Percentiles rank a stretch among this genome's conserved stretches.
Evolutionary conservation across 441 rosid species (phyloP).

Genomic region (Pelargonium cotyledonis): DNA sequence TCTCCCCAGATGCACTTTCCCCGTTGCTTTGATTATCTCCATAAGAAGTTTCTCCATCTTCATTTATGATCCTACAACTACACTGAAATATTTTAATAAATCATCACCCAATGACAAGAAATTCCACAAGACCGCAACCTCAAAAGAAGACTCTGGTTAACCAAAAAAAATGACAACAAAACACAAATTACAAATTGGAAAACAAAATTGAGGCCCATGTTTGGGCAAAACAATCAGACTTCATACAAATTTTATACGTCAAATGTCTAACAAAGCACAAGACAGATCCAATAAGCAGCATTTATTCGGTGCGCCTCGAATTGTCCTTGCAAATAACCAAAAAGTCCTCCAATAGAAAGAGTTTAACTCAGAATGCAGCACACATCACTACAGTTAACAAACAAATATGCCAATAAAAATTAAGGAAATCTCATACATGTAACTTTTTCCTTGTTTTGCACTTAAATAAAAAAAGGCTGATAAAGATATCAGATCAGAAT

Average conservation of each 20-base stretch:
- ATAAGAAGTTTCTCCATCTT: conserved; percentile 47
- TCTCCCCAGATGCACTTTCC: conserved; percentile 40
- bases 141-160: not conserved
- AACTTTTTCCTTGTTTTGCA: too few species aligned
- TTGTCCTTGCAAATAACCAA: conserved; percentile 8
- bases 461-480: not conserved
- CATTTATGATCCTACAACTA: conserved; percentile 50
- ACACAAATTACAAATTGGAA: not conserved
- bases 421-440: not conserved
- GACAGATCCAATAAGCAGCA: conserved; percentile 4
- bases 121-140: not conserved
- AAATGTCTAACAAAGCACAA: conserved; percentile 1
- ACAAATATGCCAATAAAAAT: not conserved
- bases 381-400: not conserved
- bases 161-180: not conserved
- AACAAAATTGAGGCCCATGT: not conserved
- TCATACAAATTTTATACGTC: not conserved
- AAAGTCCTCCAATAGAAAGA: not conserved
- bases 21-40: conserved; percentile 48
- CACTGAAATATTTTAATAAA: conserved; percentile 18
- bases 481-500: not conserved
- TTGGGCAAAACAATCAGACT: conserved; percentile 7
- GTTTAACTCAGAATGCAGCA: conserved; percentile 3
- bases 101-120: conserved; percentile 9
- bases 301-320: not conserved